Base-by-base conservation (phyloP, 2,329 filamentous ascomycete species). In the Penicillium sp. region DNA sequence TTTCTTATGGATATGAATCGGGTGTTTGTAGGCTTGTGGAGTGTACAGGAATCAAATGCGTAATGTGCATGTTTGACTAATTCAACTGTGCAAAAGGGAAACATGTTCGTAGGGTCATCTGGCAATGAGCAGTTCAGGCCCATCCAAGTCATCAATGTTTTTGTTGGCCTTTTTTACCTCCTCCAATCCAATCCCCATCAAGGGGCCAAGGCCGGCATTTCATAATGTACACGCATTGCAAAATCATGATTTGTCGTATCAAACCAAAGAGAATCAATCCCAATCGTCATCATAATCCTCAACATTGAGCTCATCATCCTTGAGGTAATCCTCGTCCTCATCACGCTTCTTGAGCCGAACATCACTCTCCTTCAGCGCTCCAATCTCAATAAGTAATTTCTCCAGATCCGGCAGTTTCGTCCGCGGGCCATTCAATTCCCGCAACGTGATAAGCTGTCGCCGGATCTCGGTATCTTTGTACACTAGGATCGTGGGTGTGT, bases 401-500 rank as follows among this genome's bases (percentile, higher is more conserved):
- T 97, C 91, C 53, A 97, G 75, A 67, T 95, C 86, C 64, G 82
- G 74, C 76, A 90, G 80, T 60, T 78, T 85, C 50, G 87, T 90
- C 57, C 81, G 80, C 3, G 82, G 80, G 4, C 94, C 94, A 9
- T 85, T 84, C 41, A 97, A 73, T 47, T 90, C 89, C 63, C 83
- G 81, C 58, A 99, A 75, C 4, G 92, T 97, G n/a, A 99, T 88
- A 46, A 96, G 75, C 74, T 99, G 94, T 75, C 85, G 90, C 69
- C 86, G 85, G 60, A 99, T 96, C 68, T 99, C 90, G 16, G 90
- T 91, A 63, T 96, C 90, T 68, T 87, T 88, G 74, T 99, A 99
- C 0, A 96, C 83, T 56, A 99, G 69, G 31, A 99, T 90, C 0
- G 94, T 99, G 1, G 94, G 94, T 51, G 91, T 96, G 70, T 99